Percentiles rank a stretch among this genome's conserved stretches.
Conservation (phyloP, 495 filamentous ascomycete genomes). For the Penicillium turbatum region DNA sequence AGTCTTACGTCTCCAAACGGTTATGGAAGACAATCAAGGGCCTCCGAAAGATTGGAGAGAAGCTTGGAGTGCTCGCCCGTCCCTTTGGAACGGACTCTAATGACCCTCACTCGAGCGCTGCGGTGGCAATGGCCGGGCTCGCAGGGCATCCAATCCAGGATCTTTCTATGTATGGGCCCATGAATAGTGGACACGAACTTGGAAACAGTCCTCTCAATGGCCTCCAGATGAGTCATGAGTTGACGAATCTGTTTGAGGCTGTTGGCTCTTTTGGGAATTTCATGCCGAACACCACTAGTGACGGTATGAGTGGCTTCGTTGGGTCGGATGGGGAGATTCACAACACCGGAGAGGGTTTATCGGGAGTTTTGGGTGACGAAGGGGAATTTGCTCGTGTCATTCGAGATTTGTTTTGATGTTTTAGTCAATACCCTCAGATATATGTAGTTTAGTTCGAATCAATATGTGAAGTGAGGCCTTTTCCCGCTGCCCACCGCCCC, state of each 20-base stretch:
- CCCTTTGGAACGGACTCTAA: constrained; percentile 36
- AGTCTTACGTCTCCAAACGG: constrained; percentile 71
- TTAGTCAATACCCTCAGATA: not conserved
- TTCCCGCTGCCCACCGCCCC: constrained; percentile 25
- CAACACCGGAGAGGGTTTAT: constrained; percentile 44
- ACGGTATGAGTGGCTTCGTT: constrained; percentile 43
- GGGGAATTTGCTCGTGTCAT: constrained; percentile 62
- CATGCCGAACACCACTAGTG: constrained; percentile 33
- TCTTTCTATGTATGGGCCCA: constrained; percentile 48
- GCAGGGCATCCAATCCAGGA: constrained; percentile 66
- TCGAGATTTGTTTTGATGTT: constrained; percentile 57
- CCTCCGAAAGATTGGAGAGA: constrained; percentile 74
- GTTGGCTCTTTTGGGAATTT: constrained; percentile 55
- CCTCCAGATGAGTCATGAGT: constrained; percentile 58
- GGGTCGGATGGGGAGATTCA: constrained; percentile 41
- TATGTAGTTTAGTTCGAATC: not conserved
- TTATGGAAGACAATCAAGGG: constrained; percentile 79
- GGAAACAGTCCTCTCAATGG: constrained; percentile 60
- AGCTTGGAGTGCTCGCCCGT: constrained; percentile 64
- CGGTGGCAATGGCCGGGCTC: constrained; percentile 69
- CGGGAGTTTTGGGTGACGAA: constrained; percentile 54
- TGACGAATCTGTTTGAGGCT: constrained; percentile 68
- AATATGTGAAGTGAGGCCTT: not conserved
- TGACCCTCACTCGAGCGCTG: constrained; percentile 62
- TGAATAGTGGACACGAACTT: constrained; percentile 43